Evolutionary conservation across 2,329 filamentous ascomycete species (phyloP).

Genomic region (Apiospora kogelbergensis): DNA sequence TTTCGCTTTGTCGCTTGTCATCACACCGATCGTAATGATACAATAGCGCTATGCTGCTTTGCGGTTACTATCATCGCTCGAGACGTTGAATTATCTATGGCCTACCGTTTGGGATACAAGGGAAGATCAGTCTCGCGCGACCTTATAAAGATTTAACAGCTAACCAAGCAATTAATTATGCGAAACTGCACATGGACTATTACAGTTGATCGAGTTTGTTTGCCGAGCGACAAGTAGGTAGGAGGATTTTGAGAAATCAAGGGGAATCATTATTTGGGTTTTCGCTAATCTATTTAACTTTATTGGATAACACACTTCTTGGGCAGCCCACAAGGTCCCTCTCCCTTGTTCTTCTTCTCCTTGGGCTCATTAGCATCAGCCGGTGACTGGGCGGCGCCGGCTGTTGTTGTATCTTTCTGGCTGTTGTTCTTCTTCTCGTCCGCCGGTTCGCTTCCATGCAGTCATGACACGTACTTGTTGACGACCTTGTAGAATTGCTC

Average conservation of each 20-base stretch:
- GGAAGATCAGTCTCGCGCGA: no score
- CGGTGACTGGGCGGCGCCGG: background rate
- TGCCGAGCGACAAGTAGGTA: background rate
- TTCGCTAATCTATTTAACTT: background rate
- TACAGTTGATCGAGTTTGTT: background rate
- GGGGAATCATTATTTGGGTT: constrained; percentile 10
- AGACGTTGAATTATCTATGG: no score
- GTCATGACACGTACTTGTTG: constrained; percentile 70
- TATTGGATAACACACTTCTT: constrained; percentile 65
- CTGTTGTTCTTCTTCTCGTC: constrained; percentile 9
- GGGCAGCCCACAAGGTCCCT: constrained; percentile 77
- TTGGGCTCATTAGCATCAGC: constrained; percentile 19
- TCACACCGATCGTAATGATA: no score
- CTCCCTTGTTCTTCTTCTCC: constrained; percentile 48
- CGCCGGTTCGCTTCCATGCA: constrained; percentile 58
- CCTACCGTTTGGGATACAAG: no score
- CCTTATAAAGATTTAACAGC: no score
- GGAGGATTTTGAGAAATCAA: background rate
- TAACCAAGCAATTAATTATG: no score
- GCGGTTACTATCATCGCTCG: no score
- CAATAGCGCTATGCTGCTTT: no score
- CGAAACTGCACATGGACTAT: no score
- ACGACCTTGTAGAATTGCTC: constrained; percentile 79
- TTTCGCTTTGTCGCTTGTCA: no score
- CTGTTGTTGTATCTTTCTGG: constrained; percentile 18